These are phyloP conservation scores for Persicaria maculosa DNA, from an alignment of 148 eudicot genomes.

Conservation along the genomic window DNA sequence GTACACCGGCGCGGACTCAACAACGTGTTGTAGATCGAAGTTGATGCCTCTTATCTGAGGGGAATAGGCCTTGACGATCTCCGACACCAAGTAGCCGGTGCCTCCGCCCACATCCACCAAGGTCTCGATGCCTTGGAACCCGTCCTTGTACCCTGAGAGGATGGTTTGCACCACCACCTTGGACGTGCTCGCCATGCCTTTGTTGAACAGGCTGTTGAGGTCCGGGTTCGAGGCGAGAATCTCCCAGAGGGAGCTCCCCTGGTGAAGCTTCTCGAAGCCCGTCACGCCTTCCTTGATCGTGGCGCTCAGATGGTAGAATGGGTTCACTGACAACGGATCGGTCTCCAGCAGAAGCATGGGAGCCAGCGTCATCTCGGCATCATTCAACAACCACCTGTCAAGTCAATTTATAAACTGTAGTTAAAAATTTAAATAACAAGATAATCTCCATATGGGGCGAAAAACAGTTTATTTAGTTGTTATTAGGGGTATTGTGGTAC, in stretches of 20 bases:
- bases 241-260: slow-evolving; percentile 27
- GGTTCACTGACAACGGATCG: slow-evolving; percentile 14
- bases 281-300: slow-evolving; percentile 24
- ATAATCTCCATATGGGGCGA: too few relatives aligned
- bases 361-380: slow-evolving; percentile 25
- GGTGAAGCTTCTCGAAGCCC: slow-evolving; percentile 29
- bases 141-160: slow-evolving; percentile 25
- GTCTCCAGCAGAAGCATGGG: slow-evolving; percentile 25
- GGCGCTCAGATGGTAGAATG: slow-evolving; percentile 22
- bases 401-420: too few relatives aligned
- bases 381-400: slow-evolving; percentile 18
- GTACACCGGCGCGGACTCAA: slow-evolving; percentile 26
- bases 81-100: slow-evolving; percentile 25
- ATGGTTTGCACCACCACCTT: slow-evolving; percentile 22
- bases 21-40: slow-evolving; percentile 49
- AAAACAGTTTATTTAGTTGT: too few relatives aligned
- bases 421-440: too few relatives aligned
- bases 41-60: slow-evolving; percentile 45
- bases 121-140: slow-evolving; percentile 24
- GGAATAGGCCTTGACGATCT: slow-evolving; percentile 23
- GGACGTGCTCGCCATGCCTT: slow-evolving; percentile 34
- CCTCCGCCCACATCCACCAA: slow-evolving; percentile 63
- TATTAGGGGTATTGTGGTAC: too few relatives aligned
- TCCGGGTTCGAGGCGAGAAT: slow-evolving; percentile 21
- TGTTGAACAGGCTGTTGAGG: slow-evolving; percentile 31